Base-by-base conservation (phyloP, 495 filamentous ascomycete genomes). In the Bacidia rubella region DNA sequence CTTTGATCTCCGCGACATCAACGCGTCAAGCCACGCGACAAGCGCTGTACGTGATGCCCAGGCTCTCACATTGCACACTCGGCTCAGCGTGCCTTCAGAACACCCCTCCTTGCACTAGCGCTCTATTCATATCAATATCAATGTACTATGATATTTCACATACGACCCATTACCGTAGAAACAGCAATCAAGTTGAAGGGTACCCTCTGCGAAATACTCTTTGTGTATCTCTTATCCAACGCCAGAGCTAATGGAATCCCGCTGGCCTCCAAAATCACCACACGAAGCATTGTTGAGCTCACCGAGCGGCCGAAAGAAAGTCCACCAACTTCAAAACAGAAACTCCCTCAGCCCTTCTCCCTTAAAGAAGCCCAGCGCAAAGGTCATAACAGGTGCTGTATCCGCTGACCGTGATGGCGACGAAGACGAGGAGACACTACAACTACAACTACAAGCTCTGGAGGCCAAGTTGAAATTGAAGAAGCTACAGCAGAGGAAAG, bases 181-280 rank as follows among this genome's bases (percentile, higher is more conserved):
- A n/a, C n/a, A n/a, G n/a, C n/a, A n/a, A n/a, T n/a, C n/a, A n/a
- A n/a, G n/a, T n/a, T n/a, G n/a, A n/a, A n/a, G n/a, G 29, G 29
- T 15, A 5, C 29, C 7, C 29, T 15, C 29, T 35, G 15, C 7
- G 29, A 5, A 7, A 35, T 7, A 7, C 5, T 35, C 29, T 5
- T 15, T 15, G 15, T 35, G 7, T 35, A 5, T 15, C 29, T 15
- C 7, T 15, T 7, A 15, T 15, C 15, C 29, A 35, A 7, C 15
- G 7, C 5, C 29, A 7, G 29, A 35, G 15, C 7, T 15, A 35
- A 35, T 51, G 32, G 76, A 79, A 56, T 67, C 70, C 54, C 77
- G 80, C 66, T 96, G 89, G 89, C 89, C 89, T 40, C 89, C 89
- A 12, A 75, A 82, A 63, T 94, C 88, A 15, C 89, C 89, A 47